Evolutionary conservation across 805 yeast genomes (phyloP).

Genomic region (Yarrowia deformans): DNA sequence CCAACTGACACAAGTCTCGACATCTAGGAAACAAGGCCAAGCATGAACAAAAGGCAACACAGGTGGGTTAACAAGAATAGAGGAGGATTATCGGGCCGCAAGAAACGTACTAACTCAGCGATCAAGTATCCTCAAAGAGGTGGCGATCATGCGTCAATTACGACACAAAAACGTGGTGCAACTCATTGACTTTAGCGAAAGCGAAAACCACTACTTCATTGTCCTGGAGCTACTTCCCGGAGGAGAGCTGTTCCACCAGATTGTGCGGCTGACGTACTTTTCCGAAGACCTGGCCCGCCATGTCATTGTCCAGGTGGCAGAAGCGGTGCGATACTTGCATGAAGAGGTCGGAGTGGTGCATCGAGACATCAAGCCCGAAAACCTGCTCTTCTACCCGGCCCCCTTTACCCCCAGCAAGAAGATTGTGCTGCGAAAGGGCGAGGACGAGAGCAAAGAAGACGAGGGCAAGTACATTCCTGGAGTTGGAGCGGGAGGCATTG

Average conservation of each 20-base stretch:
- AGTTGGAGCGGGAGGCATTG: constrained; percentile 93
- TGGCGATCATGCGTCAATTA: constrained; percentile 71
- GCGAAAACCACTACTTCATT: constrained; percentile 62
- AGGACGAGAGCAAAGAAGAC: constrained; percentile 64
- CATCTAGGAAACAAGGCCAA: constrained; percentile 22
- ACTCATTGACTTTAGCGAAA: constrained; percentile 62
- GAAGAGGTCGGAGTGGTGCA: constrained; percentile 76
- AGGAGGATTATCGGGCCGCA: too few relatives aligned
- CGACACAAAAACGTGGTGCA: constrained; percentile 67
- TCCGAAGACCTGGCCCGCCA: constrained; percentile 76
- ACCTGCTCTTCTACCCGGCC: constrained; percentile 67
- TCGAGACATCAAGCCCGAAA: constrained; percentile 84
- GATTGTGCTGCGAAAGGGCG: constrained; percentile 51
- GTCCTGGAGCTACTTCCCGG: constrained; percentile 74
- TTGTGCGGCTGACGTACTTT: constrained; percentile 77
- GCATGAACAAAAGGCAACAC: constrained; percentile 21
- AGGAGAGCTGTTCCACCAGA: constrained; percentile 82
- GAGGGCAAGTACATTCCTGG: constrained; percentile 86
- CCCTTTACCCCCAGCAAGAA: constrained; percentile 53
- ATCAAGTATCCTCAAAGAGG: constrained; percentile 71
- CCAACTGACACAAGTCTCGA: constrained; percentile 26
- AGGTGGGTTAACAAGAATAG: constrained; percentile 7
- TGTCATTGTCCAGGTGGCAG: constrained; percentile 73
- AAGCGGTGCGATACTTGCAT: constrained; percentile 73
- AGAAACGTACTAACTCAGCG: constrained; percentile 45